phyloP scores from a whole-genome alignment of 768 basidiomycete species.

The Tubosaeta sp. region DNA sequence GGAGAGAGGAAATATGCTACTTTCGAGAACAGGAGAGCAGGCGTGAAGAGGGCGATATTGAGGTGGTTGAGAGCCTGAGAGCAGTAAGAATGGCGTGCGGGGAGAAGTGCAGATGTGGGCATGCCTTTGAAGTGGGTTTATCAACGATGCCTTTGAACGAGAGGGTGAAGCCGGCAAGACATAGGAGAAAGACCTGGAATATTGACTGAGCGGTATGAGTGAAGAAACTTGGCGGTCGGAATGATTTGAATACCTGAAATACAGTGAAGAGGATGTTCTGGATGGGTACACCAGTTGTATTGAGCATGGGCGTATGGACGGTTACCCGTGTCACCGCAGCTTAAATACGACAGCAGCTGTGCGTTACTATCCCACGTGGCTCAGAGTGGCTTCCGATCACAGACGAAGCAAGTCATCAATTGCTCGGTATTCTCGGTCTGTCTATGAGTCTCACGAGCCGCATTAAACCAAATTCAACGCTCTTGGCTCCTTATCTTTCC shows the following conservation, averaged over 20 bases:
- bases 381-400: background rate
- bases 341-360: background rate
- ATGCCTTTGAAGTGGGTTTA: slow-evolving; percentile 85
- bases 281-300: slow-evolving; percentile 1
- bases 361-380: background rate
- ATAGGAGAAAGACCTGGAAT: slow-evolving; percentile 82
- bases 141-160: slow-evolving; percentile 79
- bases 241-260: slow-evolving; percentile 23
- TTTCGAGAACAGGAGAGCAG: slow-evolving; percentile 87
- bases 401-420: background rate
- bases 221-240: background rate
- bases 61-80: slow-evolving; percentile 69
- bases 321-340: background rate
- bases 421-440: background rate
- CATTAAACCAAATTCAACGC: background rate
- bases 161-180: slow-evolving; percentile 78
- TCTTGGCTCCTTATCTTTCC: background rate
- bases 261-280: slow-evolving; percentile 23
- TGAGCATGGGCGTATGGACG: background rate
- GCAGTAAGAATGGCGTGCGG: background rate
- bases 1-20: slow-evolving; percentile 91
- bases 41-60: slow-evolving; percentile 88
- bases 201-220: slow-evolving; percentile 56
- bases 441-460: background rate
- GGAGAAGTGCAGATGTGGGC: background rate